Conservation (phyloP, 1,284 basidiomycete genomes). For the Cutaneotrichosporon mucoides region DNA sequence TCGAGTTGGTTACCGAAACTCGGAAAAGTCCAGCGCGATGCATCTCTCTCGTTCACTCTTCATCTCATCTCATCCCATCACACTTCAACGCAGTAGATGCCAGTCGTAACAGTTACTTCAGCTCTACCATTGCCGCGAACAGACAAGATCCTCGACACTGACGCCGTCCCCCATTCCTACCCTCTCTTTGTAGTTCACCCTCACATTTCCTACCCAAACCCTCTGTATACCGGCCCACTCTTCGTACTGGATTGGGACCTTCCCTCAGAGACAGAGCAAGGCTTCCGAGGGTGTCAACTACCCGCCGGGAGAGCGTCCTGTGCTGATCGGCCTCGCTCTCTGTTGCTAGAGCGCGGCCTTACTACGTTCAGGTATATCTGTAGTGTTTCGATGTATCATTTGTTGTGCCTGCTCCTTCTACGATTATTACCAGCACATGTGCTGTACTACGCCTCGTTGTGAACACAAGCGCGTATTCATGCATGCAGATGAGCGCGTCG, state of each 20-base stretch:
- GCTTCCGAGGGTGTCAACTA: not conserved
- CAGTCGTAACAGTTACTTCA: too few relatives aligned
- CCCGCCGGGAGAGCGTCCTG: not conserved
- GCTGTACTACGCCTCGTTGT: too few relatives aligned
- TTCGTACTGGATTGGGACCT: not conserved
- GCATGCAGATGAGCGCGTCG: too few relatives aligned
- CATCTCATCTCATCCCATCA: too few relatives aligned
- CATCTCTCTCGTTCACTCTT: not conserved
- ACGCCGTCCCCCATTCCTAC: not conserved
- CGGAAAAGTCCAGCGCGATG: too few relatives aligned
- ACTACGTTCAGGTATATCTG: not conserved
- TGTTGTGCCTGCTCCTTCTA: not conserved
- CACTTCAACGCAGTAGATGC: too few relatives aligned
- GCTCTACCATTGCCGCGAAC: too few relatives aligned
- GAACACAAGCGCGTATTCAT: too few relatives aligned
- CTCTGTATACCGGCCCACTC: constrained; percentile 50
- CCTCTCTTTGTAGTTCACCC: not conserved
- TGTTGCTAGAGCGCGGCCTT: not conserved
- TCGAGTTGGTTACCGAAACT: too few relatives aligned
- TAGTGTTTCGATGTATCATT: not conserved
- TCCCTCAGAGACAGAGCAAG: constrained; percentile 3
- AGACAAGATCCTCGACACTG: not conserved
- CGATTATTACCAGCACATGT: not conserved
- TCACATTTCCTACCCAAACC: not conserved
- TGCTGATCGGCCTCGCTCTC: constrained; percentile 4